phyloP scores from a whole-genome alignment of 495 filamentous ascomycete species.

The Oidiodendron maius region DNA sequence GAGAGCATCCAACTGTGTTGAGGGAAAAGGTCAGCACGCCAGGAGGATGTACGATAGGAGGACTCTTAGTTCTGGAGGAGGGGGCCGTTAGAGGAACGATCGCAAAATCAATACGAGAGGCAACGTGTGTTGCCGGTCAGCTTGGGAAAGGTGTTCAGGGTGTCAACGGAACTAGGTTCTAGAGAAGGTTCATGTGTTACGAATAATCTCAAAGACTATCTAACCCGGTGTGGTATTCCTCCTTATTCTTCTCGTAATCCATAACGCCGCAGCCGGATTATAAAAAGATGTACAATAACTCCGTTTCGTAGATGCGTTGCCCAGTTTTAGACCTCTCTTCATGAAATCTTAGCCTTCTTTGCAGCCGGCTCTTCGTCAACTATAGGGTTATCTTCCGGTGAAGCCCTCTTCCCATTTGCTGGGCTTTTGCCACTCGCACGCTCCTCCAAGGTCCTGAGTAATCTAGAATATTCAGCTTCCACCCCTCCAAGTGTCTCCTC shows the following conservation, averaged over 20 bases:
- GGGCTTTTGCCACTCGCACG: slow-evolving; percentile 1
- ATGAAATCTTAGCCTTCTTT: slow-evolving; percentile 20
- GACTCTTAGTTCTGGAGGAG: slow-evolving; percentile 71
- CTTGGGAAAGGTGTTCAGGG: slow-evolving; percentile 53
- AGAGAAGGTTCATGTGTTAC: background rate
- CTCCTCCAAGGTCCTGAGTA: slow-evolving; percentile 37
- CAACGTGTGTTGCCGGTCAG: slow-evolving; percentile 68
- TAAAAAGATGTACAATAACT: slow-evolving; percentile 1
- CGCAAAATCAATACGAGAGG: slow-evolving; percentile 68
- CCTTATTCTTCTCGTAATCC: background rate
- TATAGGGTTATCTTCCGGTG: slow-evolving; percentile 11
- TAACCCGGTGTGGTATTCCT: background rate
- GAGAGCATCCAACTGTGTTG: slow-evolving; percentile 58
- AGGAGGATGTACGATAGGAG: slow-evolving; percentile 75
- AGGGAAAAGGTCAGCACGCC: slow-evolving; percentile 76
- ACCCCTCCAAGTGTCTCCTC: slow-evolving; percentile 70
- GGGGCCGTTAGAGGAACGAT: slow-evolving; percentile 64
- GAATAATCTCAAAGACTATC: background rate
- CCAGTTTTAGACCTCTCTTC: background rate
- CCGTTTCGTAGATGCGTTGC: background rate
- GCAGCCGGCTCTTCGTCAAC: slow-evolving; percentile 8
- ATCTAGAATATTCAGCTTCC: slow-evolving; percentile 73
- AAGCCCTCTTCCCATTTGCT: slow-evolving; percentile 16
- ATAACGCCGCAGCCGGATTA: background rate
- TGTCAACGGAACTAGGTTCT: slow-evolving; percentile 34